Evolutionary conservation across 257 asterid genomes (phyloP), one percentile per base, ranked within the genome.

Genomic region (Solanum etuberosum): DNA sequence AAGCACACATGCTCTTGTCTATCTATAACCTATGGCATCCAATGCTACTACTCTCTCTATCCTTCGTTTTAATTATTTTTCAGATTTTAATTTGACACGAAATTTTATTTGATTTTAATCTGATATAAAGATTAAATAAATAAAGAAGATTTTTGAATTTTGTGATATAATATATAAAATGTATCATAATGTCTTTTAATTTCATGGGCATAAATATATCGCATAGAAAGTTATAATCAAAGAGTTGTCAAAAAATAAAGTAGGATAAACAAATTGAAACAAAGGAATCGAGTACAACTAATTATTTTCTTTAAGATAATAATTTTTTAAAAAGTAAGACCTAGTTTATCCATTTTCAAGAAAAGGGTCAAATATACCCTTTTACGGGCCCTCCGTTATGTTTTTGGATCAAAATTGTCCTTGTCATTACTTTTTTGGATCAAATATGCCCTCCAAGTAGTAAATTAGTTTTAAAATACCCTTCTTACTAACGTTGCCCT

Each of bases 1-100:
- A 89, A 48, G 43, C 70, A 93, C 98, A 93, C 97, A 92, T 93
- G 96, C 92, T 78, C 59, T 68, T 94, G 96, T 91, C 94, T 86
- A 87, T 86, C 81, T 88, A 54, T 78, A 86, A 65, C 38, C 74
- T 15, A 87, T 83, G 86, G 96, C 71, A 95, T 95, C 98, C 98
- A 83, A 95, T 92, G 98, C 90, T 88, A 54, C 18, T 54, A 54
- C 63, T 74, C 21, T 32, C 0, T 25, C 0, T 67, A 3, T 2
- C 9, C 0, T 14, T 13, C 5, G 4, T 67, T 29, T 31, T 7
- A 29, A 31, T 68, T 68, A 16, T 68, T 68, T 31, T 0, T 65
- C 20, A 25, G 0, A 65, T 65, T 11, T 65, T 65, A 1, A 65
- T 25, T 5, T 63, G 15, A 63, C 0, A 63, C 0, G 0, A n/a